Evolutionary conservation across 2,329 filamentous ascomycete species (phyloP).

Genomic region (Aspergillus amoenus): DNA sequence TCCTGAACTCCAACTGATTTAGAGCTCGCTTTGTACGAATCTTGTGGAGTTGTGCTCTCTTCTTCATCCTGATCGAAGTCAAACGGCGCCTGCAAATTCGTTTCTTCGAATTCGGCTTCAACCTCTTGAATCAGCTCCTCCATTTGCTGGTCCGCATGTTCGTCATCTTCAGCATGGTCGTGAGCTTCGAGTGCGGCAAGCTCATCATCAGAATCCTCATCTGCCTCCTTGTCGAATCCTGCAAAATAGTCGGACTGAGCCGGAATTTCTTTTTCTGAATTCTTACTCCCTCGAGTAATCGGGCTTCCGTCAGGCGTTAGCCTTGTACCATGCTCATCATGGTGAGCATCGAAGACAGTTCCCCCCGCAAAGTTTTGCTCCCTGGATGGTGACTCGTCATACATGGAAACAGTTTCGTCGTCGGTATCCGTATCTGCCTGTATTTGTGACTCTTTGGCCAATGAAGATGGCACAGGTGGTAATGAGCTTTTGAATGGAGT

Average conservation of each 20-base stretch:
- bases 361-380: slow-evolving; percentile 15
- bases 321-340: neutral
- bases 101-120: neutral
- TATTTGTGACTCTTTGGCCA: neutral
- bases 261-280: neutral
- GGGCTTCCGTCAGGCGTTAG: slow-evolving; percentile 13
- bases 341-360: slow-evolving; percentile 18
- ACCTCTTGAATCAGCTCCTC: neutral
- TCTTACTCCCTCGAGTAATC: neutral
- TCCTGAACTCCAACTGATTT: neutral
- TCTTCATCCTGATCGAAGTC: slow-evolving; percentile 21
- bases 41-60: neutral
- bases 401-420: neutral
- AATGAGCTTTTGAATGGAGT: slow-evolving; percentile 40
- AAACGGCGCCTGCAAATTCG: neutral
- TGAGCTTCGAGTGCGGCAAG: neutral
- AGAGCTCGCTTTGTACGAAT: neutral
- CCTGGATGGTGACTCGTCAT: slow-evolving; percentile 8
- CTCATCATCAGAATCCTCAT: neutral
- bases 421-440: slow-evolving; percentile 1
- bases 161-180: neutral
- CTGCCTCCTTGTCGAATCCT: neutral
- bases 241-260: neutral
- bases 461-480: slow-evolving; percentile 16
- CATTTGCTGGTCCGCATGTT: neutral